Conservation (phyloP, 306 rosid genomes). For the Psophocarpus tetragonolobus region DNA sequence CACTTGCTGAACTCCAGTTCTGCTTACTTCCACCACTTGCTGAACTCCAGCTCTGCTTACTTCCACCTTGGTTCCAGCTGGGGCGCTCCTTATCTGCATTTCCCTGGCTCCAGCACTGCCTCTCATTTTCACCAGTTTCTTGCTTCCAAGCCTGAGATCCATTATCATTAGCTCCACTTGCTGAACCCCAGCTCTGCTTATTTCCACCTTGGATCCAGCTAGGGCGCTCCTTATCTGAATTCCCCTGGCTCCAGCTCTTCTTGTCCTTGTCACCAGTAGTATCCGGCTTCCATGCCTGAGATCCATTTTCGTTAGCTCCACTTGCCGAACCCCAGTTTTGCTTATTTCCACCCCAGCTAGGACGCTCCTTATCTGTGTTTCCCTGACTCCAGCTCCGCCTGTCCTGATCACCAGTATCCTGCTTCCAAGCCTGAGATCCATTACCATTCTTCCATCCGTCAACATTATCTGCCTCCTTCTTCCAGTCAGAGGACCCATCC, state of each 20-base stretch:
- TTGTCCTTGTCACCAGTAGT: neutral
- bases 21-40: slow-evolving; percentile 31
- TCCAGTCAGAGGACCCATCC: slow-evolving; percentile 54
- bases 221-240: slow-evolving; percentile 36
- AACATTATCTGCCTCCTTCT: slow-evolving; percentile 36
- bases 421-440: slow-evolving; percentile 46
- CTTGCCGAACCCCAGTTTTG: too few species aligned
- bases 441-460: slow-evolving; percentile 51
- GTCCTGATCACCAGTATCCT: neutral
- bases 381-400: slow-evolving; percentile 34
- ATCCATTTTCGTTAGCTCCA: too few species aligned
- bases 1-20: slow-evolving; percentile 33
- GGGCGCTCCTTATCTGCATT: slow-evolving; percentile 37
- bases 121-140: neutral
- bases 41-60: slow-evolving; percentile 37
- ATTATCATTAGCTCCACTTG: neutral
- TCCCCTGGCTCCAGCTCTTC: slow-evolving; percentile 31
- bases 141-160: slow-evolving; percentile 45
- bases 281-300: slow-evolving; percentile 41
- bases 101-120: slow-evolving; percentile 34
- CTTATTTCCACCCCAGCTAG: too few species aligned
- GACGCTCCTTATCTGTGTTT: too few species aligned
- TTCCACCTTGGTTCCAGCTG: slow-evolving; percentile 38
- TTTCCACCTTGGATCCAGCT: slow-evolving; percentile 39
- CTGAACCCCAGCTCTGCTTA: slow-evolving; percentile 36